Percentiles rank a stretch among this genome's conserved stretches.
Evolutionary conservation across 768 basidiomycete species (phyloP).

Genomic region (Tremella mesenterica): DNA sequence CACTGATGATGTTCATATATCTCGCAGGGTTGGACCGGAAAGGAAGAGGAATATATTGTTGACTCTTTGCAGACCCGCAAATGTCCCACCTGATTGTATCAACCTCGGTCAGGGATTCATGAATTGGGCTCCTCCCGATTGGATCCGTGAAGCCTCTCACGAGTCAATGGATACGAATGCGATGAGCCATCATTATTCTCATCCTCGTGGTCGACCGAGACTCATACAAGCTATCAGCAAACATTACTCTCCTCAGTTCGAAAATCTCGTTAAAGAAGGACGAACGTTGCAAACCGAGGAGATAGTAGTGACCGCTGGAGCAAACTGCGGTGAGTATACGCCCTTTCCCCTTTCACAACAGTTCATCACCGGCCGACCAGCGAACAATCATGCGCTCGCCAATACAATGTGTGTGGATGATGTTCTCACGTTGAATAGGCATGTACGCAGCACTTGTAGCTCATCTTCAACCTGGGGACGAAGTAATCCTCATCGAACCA

Average conservation of each 20-base stretch:
- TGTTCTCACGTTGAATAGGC: slow-evolving; percentile 49
- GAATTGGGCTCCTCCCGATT: slow-evolving; percentile 46
- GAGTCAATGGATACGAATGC: slow-evolving; percentile 37
- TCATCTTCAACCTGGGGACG: slow-evolving; percentile 83
- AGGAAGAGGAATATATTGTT: neutral
- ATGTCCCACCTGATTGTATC: slow-evolving; percentile 82
- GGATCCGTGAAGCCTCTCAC: slow-evolving; percentile 37
- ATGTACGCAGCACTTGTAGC: slow-evolving; percentile 90
- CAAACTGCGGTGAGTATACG: slow-evolving; percentile 72
- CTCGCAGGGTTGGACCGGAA: neutral
- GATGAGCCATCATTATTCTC: slow-evolving; percentile 48
- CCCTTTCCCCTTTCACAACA: neutral
- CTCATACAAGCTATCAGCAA: slow-evolving; percentile 77
- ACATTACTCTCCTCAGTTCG: slow-evolving; percentile 61
- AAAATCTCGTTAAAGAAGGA: slow-evolving; percentile 47
- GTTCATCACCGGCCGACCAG: no score
- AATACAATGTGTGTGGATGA: slow-evolving; percentile 6
- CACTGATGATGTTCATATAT: neutral
- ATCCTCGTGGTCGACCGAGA: slow-evolving; percentile 78
- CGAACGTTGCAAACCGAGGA: slow-evolving; percentile 77
- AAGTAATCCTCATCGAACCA: slow-evolving; percentile 97
- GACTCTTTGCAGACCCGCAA: slow-evolving; percentile 56
- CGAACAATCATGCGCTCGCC: no score
- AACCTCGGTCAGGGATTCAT: slow-evolving; percentile 70
- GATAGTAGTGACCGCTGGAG: slow-evolving; percentile 89